phyloP scores from a whole-genome alignment of 768 basidiomycete species.

The Mycena sanguinolenta region DNA sequence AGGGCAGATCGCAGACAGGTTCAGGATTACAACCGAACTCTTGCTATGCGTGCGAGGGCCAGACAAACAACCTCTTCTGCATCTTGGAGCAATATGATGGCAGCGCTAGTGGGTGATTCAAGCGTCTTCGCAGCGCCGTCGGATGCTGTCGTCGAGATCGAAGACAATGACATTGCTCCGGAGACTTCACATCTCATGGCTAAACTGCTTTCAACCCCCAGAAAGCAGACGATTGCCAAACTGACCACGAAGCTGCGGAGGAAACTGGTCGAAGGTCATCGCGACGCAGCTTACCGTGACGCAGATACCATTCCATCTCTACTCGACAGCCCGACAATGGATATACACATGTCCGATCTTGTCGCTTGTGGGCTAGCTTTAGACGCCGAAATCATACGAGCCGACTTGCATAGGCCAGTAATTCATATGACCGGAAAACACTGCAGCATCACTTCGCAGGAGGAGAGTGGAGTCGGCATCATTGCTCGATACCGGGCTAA shows the following conservation, averaged over 20 bases:
- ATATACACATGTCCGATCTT: conserved; percentile 1
- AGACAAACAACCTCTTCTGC: neutral
- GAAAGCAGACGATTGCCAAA: no score
- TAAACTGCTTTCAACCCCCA: no score
- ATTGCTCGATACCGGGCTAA: neutral
- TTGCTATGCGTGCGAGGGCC: neutral
- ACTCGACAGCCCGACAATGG: conserved; percentile 7
- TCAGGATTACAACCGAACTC: neutral
- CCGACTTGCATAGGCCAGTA: neutral
- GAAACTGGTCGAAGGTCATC: no score
- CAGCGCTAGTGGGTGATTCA: neutral
- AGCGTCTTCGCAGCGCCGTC: neutral
- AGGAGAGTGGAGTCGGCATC: neutral
- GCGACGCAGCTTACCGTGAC: neutral
- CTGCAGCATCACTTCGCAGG: conserved; percentile 19
- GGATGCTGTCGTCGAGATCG: neutral
- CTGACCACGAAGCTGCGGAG: no score
- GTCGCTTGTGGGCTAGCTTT: neutral
- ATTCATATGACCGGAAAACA: conserved; percentile 4
- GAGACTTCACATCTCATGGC: no score
- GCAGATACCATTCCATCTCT: conserved; percentile 18
- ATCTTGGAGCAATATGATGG: conserved; percentile 7
- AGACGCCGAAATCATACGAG: neutral
- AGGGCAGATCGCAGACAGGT: neutral
- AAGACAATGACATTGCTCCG: no score